Evolutionary conservation across 2,329 filamentous ascomycete genomes (phyloP), one percentile per base, ranked within the genome.

Genomic region (Ceratocystis colombiana): DNA sequence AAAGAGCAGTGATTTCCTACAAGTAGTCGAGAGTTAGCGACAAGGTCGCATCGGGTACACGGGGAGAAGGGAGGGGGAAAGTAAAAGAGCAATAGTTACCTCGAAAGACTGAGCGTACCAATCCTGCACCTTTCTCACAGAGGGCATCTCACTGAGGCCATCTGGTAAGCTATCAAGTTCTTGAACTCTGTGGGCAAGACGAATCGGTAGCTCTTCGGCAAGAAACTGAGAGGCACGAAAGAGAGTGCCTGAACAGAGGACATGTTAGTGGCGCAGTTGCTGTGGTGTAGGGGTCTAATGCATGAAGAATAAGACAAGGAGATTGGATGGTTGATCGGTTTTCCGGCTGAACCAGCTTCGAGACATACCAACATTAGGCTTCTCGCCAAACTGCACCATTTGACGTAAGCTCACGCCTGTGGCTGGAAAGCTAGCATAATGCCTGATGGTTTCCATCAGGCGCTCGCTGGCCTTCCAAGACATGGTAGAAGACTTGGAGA

Each of bases 51-150:
- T 53, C 3, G 15, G 25, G 57, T 68, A 45, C 66, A 45, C 61
- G 64, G 46, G 15, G 20, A 33, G 57, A 59, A 5, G 5, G 25
- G 25, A 17, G 17, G 30, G 25, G 37, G 20, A 59, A n/a, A 12
- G 30, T 6, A 48, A 48, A 25, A 15, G 37, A 10, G n/a, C 12
- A 22, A 48, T 25, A 74, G 83, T 72, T 83, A 96, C 92, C 85
- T 99, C 94, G 73, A 99, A 99, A 64, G 94, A 99, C 79, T 99
- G 94, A 70, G 93, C 94, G 76, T 99, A 99, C 94, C 94, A 99
- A 73, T 97, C 92, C 75, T 92, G 88, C 71, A 99, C 94, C 73
- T 88, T 90, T 75, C 88, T 87, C 71, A 99, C 96, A 10, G 94
- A 97, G 48, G 92, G 90, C 94, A 99, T 97, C 71, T 97, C 92